These are phyloP conservation scores for Plantago ovata DNA, from an alignment of 257 asterid species.

Conservation along the genomic window DNA sequence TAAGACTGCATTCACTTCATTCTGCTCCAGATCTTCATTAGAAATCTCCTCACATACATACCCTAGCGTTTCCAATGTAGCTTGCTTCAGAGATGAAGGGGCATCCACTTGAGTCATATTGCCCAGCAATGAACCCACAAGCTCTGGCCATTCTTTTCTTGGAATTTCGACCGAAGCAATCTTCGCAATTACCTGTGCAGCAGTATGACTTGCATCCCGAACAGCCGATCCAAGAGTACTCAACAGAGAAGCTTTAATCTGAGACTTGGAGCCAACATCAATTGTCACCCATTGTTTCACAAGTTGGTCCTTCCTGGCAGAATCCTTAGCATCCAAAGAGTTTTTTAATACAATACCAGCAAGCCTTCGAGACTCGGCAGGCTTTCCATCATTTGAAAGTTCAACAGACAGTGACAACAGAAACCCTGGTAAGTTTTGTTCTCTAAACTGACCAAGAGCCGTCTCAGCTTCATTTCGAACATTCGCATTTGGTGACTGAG, in stretches of 20 bases:
- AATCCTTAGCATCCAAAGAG: constrained; percentile 79
- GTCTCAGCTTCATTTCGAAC: constrained; percentile 71
- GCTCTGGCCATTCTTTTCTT: constrained; percentile 83
- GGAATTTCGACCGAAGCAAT: constrained; percentile 77
- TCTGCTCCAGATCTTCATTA: constrained; percentile 65
- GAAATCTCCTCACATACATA: constrained; percentile 90
- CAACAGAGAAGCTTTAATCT: constrained; percentile 56
- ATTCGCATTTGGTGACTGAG: constrained; percentile 86
- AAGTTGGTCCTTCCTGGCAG: constrained; percentile 50
- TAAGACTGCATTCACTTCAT: constrained; percentile 71
- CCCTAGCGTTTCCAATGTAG: constrained; percentile 83
- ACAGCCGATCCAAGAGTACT: constrained; percentile 65
- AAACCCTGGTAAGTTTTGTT: constrained; percentile 68
- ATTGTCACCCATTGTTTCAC: constrained; percentile 64
- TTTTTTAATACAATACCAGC: constrained; percentile 87
- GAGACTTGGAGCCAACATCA: constrained; percentile 53
- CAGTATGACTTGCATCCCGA: constrained; percentile 70
- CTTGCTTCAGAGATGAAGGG: constrained; percentile 60
- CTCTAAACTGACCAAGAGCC: constrained; percentile 56
- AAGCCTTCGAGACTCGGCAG: constrained; percentile 68
- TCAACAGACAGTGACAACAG: constrained; percentile 68
- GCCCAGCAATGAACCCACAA: constrained; percentile 54
- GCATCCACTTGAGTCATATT: constrained; percentile 67
- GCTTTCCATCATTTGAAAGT: constrained; percentile 67
- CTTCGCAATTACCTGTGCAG: constrained; percentile 86